Percentiles rank a stretch among this genome's conserved stretches.
These are phyloP conservation scores for Quercus phellos DNA, from an alignment of 331 rosid species.

Conservation along the genomic window DNA sequence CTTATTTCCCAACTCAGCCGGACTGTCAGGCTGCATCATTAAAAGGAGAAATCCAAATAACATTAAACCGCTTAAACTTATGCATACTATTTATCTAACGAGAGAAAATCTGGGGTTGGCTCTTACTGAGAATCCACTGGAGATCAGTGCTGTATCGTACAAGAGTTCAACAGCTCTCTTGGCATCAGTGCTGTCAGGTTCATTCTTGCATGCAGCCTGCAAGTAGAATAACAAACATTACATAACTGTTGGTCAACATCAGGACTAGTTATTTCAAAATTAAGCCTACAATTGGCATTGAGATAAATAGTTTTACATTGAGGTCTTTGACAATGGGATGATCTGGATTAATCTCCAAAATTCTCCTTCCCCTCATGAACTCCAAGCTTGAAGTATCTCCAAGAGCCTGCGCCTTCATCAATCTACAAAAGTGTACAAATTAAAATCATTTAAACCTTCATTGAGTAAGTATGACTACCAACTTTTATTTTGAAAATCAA, in stretches of 20 bases:
- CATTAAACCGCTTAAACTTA: not conserved
- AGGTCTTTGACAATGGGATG: conserved; percentile 87
- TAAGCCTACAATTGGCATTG: not conserved
- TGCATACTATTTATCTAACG: not conserved
- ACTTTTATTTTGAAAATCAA: not conserved
- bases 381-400: conserved; percentile 92
- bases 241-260: not conserved
- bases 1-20: conserved; percentile 89
- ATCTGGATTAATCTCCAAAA: conserved; percentile 91
- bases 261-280: not conserved
- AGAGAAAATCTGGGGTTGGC: not conserved
- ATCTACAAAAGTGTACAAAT: conserved; percentile 41
- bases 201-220: conserved; percentile 95
- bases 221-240: not conserved
- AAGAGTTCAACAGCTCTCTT: conserved; percentile 85
- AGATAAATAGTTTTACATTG: conserved; percentile 46
- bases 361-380: conserved; percentile 98
- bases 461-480: not conserved
- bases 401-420: conserved; percentile 99
- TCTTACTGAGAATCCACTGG: conserved; percentile 92
- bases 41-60: conserved; percentile 11
- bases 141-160: conserved; percentile 83
- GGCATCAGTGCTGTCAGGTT: conserved; percentile 80
- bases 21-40: conserved; percentile 87
- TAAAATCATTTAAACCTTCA: not conserved